These are phyloP conservation scores for Rhynchospora breviuscula DNA, from an alignment of 176 grass and related monocot genomes.

Conservation along the genomic window DNA sequence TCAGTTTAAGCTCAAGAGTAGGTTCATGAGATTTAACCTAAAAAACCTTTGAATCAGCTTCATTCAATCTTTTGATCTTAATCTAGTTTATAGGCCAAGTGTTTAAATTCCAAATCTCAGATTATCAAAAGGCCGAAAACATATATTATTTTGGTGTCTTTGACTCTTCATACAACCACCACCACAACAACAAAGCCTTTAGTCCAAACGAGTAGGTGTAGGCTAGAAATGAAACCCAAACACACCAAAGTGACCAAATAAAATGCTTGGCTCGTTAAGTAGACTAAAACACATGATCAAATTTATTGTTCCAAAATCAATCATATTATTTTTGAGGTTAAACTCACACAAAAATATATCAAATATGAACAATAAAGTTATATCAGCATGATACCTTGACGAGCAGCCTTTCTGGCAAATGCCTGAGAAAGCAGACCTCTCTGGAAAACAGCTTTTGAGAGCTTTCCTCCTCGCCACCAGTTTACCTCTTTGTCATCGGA, in stretches of 20 bases:
- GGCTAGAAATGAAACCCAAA: background rate
- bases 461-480: slow-evolving; percentile 75
- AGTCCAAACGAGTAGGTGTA: too few relatives aligned
- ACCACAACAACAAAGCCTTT: too few relatives aligned
- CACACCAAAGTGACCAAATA: background rate
- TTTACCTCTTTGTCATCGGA: slow-evolving; percentile 71
- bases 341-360: background rate
- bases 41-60: background rate
- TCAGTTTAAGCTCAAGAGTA: background rate
- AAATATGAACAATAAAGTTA: slow-evolving; percentile 25
- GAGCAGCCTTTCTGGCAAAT: slow-evolving; percentile 66
- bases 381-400: slow-evolving; percentile 58
- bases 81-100: background rate
- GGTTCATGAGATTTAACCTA: background rate
- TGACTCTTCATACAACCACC: background rate
- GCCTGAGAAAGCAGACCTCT: slow-evolving; percentile 46
- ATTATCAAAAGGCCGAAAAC: background rate
- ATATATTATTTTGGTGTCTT: background rate
- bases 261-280: slow-evolving; percentile 6
- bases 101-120: background rate
- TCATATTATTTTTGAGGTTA: background rate
- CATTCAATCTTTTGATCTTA: background rate
- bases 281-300: background rate
- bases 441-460: slow-evolving; percentile 74
- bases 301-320: background rate